Conservation (phyloP, 805 yeast species). For the Zygoascus bituminiphila region DNA sequence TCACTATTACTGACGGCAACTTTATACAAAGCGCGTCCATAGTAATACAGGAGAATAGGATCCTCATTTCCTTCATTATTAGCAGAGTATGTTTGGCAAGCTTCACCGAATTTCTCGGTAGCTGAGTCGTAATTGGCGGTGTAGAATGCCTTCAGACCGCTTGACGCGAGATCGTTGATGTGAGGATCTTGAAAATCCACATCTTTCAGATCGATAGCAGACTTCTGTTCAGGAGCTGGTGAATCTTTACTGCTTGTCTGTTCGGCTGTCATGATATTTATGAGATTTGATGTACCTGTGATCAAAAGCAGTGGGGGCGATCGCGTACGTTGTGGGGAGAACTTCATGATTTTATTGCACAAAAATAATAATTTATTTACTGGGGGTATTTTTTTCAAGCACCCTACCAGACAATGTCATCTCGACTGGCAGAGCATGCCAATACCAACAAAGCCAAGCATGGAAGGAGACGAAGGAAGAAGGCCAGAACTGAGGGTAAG, state of each 20-base stretch:
- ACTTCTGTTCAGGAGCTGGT: background rate
- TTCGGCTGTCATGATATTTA: background rate
- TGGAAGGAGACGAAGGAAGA: conserved; percentile 18
- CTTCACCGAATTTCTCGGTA: conserved; percentile 59
- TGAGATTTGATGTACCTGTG: too few relatives aligned
- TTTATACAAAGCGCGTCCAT: conserved; percentile 74
- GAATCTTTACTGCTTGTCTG: background rate
- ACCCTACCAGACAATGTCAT: too few relatives aligned
- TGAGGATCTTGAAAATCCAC: conserved; percentile 14
- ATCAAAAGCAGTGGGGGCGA: too few relatives aligned
- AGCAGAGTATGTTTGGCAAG: conserved; percentile 50
- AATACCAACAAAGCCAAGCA: background rate
- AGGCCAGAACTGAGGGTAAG: conserved; percentile 23
- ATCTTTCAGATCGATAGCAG: background rate
- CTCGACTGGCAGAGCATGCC: background rate
- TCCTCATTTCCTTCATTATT: conserved; percentile 53
- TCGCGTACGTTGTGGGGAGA: too few relatives aligned
- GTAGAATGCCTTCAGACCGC: conserved; percentile 60
- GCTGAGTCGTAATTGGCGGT: conserved; percentile 61
- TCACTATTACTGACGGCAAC: conserved; percentile 68
- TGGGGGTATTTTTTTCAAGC: too few relatives aligned
- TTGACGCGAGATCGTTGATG: conserved; percentile 42
- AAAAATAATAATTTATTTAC: too few relatives aligned
- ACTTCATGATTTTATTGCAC: too few relatives aligned
- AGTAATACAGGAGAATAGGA: conserved; percentile 62